phyloP scores from a whole-genome alignment of 768 basidiomycete species.

The Sarcomyxa edulis region DNA sequence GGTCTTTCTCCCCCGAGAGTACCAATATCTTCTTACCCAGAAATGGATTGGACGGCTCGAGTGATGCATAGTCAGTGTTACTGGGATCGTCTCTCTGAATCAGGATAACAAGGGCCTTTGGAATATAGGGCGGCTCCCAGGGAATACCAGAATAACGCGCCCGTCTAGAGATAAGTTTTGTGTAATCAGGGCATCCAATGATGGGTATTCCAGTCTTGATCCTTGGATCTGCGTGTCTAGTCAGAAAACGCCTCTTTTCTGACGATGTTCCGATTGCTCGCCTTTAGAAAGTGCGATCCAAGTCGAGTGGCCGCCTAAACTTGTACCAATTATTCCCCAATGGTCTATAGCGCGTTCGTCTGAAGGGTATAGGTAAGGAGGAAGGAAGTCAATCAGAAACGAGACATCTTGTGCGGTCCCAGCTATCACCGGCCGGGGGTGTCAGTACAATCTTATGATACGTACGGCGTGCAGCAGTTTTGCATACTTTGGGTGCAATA shows the following conservation, averaged over 20 bases:
- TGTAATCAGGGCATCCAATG: conserved; percentile 72
- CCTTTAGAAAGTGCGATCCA: conserved; percentile 64
- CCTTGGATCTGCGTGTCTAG: conserved; percentile 33
- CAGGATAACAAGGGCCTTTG: conserved; percentile 42
- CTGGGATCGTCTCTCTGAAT: conserved; percentile 44
- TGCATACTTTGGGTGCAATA: conserved; percentile 37
- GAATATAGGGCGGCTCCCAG: conserved; percentile 50
- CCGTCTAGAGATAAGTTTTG: conserved; percentile 50
- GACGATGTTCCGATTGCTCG: conserved; percentile 9
- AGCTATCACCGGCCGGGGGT: conserved; percentile 21
- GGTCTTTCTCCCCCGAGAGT: conserved; percentile 61
- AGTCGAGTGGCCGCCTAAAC: conserved; percentile 80
- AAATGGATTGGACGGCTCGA: conserved; percentile 48
- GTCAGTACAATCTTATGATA: not conserved
- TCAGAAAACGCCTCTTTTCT: not conserved
- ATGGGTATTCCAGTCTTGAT: conserved; percentile 43
- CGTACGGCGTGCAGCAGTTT: not conserved
- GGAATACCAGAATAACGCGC: conserved; percentile 38
- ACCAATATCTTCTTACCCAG: conserved; percentile 69
- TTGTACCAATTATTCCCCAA: conserved; percentile 74
- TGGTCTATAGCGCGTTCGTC: conserved; percentile 54
- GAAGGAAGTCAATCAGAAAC: conserved; percentile 76
- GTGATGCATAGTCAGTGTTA: conserved; percentile 32
- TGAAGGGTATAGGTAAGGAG: conserved; percentile 65
- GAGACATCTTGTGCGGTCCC: conserved; percentile 76